A percentile compares a stretch with the other conserved stretches of the same genome.
phyloP scores from a whole-genome alignment of 345 rosid genomes.

The Gossypium raimondii region DNA sequence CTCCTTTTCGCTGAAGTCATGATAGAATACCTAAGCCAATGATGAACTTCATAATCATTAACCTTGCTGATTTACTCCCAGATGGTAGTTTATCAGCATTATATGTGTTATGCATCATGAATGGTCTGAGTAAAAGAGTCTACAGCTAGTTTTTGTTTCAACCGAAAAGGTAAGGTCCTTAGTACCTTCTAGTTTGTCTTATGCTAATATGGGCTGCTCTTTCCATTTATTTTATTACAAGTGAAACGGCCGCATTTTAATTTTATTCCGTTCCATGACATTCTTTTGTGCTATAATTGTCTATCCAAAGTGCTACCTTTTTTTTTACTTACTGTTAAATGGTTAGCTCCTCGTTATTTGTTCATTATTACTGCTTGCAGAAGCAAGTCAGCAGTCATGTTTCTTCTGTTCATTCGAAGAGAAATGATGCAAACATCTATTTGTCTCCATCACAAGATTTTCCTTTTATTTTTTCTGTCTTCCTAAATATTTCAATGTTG shows the following conservation, averaged over 20 bases:
- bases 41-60: not conserved
- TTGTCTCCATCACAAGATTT: not conserved
- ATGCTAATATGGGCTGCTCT: not conserved
- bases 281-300: not conserved
- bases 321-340: not conserved
- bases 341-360: not conserved
- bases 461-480: not conserved
- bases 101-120: not conserved
- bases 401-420: not conserved
- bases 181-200: not conserved
- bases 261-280: not conserved
- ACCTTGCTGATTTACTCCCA: not conserved
- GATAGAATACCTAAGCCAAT: not conserved
- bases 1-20: not conserved
- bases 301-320: not conserved
- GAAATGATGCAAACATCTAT: not conserved
- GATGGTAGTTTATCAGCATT: not conserved
- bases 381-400: not conserved
- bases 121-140: not conserved
- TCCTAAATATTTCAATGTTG: not conserved
- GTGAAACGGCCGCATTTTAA: not conserved
- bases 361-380: not conserved
- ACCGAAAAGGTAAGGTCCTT: not conserved
- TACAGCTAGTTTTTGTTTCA: not conserved
- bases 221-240: not conserved